These are phyloP conservation scores for Corynespora cassiicola DNA, from an alignment of 2,329 filamentous ascomycete species.

Conservation along the genomic window DNA sequence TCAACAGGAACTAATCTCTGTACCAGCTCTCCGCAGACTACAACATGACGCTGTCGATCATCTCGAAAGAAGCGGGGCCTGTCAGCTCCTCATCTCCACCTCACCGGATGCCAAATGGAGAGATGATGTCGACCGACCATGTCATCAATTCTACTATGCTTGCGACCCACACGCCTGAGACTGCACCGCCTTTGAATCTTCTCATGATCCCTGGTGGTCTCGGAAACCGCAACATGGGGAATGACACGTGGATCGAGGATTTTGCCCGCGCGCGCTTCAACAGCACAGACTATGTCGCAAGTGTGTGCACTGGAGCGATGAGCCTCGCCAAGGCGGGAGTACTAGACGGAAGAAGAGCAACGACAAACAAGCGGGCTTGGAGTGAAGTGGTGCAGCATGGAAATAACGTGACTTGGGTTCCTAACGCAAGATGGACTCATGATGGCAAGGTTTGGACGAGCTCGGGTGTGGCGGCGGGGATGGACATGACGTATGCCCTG, in stretches of 20 bases:
- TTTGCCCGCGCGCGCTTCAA: slow-evolving; percentile 57
- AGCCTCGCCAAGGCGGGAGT: slow-evolving; percentile 64
- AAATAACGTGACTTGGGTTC: slow-evolving; percentile 63
- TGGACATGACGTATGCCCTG: slow-evolving; percentile 64
- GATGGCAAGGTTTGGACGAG: slow-evolving; percentile 71
- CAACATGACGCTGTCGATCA: slow-evolving; percentile 1
- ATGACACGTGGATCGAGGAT: slow-evolving; percentile 43
- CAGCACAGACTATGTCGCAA: slow-evolving; percentile 61
- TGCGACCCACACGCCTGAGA: slow-evolving; percentile 59
- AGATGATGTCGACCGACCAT: background rate
- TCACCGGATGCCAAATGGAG: no score
- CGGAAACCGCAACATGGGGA: slow-evolving; percentile 17
- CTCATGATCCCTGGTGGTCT: slow-evolving; percentile 68
- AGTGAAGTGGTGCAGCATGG: slow-evolving; percentile 47
- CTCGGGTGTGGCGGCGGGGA: slow-evolving; percentile 66
- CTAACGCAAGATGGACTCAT: slow-evolving; percentile 65
- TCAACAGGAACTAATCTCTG: no score
- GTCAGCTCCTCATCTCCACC: slow-evolving; percentile 1
- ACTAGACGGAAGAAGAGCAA: slow-evolving; percentile 64
- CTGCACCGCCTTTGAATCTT: slow-evolving; percentile 60
- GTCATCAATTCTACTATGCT: slow-evolving; percentile 39
- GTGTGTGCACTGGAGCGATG: slow-evolving; percentile 68
- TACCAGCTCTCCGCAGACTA: slow-evolving; percentile 15
- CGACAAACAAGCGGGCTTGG: slow-evolving; percentile 68
- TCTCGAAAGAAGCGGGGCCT: background rate